A percentile compares a stretch with the other conserved stretches of the same genome.
Conservation (phyloP, 164 flowering plant genomes). For the Taxillus chinensis region DNA sequence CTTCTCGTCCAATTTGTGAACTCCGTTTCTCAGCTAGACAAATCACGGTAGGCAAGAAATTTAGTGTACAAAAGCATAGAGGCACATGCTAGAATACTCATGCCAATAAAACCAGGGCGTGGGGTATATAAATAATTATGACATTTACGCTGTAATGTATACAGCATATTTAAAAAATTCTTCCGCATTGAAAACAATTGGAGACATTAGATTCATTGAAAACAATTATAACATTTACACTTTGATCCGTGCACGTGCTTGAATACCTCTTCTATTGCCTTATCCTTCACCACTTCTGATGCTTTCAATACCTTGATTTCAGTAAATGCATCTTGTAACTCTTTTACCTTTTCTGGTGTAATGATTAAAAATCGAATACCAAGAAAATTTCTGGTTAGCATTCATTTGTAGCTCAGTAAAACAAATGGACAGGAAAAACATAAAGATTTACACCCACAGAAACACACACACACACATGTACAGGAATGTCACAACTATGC, state of each 20-base stretch:
- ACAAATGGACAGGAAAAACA: too few relatives aligned
- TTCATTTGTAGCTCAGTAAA: too few relatives aligned
- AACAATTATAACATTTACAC: too few relatives aligned
- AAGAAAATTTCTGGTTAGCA: background rate
- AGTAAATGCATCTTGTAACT: slow-evolving; percentile 38
- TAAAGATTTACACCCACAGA: too few relatives aligned
- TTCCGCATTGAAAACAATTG: too few relatives aligned
- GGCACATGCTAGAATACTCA: background rate
- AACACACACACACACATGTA: too few relatives aligned
- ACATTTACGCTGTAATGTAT: too few relatives aligned
- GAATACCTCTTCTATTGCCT: slow-evolving; percentile 76
- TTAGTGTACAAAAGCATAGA: too few relatives aligned
- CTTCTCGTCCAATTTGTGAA: slow-evolving; percentile 51
- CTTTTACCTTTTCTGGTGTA: slow-evolving; percentile 58
- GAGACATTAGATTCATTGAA: too few relatives aligned
- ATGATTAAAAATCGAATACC: background rate
- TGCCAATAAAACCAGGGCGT: background rate
- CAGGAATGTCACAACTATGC: too few relatives aligned
- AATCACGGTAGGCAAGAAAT: background rate
- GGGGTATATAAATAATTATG: too few relatives aligned
- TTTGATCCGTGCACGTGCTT: background rate
- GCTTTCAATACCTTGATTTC: slow-evolving; percentile 68
- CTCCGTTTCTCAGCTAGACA: slow-evolving; percentile 48
- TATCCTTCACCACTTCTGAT: slow-evolving; percentile 55
- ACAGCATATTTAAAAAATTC: too few relatives aligned